Evolutionary conservation across 805 yeast species (phyloP).

Genomic region (Candida pseudoglaebosa): DNA sequence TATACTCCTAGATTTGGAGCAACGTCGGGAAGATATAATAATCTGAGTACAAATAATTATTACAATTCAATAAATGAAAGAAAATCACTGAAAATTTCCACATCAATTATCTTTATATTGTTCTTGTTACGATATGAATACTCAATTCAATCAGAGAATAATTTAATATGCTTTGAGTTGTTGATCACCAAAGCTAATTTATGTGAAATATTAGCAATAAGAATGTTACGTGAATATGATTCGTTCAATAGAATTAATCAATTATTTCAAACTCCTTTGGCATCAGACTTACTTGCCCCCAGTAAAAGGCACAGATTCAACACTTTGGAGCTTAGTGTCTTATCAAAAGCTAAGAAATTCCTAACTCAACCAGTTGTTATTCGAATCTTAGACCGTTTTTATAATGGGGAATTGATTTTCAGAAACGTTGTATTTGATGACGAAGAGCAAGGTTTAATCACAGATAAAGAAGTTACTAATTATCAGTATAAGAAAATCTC

Average conservation of each 20-base stretch:
- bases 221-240: slow-evolving; percentile 45
- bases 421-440: slow-evolving; percentile 8
- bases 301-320: slow-evolving; percentile 24
- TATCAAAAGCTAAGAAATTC: slow-evolving; percentile 49
- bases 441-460: slow-evolving; percentile 16
- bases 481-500: slow-evolving; percentile 30
- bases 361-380: slow-evolving; percentile 50
- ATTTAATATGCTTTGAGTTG: slow-evolving; percentile 33
- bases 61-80: slow-evolving; percentile 4
- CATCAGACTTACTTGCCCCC: slow-evolving; percentile 17
- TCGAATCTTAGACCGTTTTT: slow-evolving; percentile 44
- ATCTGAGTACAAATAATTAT: slow-evolving; percentile 5
- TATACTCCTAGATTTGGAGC: slow-evolving; percentile 19
- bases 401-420: slow-evolving; percentile 47
- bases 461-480: slow-evolving; percentile 20
- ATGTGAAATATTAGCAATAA: slow-evolving; percentile 51
- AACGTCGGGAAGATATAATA: slow-evolving; percentile 8
- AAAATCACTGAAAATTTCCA: slow-evolving; percentile 18
- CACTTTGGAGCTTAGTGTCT: slow-evolving; percentile 49
- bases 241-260: slow-evolving; percentile 41
- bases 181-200: slow-evolving; percentile 44
- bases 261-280: slow-evolving; percentile 45
- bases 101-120: slow-evolving; percentile 27
- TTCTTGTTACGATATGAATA: slow-evolving; percentile 36
- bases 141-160: slow-evolving; percentile 35